phyloP scores from a whole-genome alignment of 2,329 filamentous ascomycete genomes.

The Fusarium longipes region DNA sequence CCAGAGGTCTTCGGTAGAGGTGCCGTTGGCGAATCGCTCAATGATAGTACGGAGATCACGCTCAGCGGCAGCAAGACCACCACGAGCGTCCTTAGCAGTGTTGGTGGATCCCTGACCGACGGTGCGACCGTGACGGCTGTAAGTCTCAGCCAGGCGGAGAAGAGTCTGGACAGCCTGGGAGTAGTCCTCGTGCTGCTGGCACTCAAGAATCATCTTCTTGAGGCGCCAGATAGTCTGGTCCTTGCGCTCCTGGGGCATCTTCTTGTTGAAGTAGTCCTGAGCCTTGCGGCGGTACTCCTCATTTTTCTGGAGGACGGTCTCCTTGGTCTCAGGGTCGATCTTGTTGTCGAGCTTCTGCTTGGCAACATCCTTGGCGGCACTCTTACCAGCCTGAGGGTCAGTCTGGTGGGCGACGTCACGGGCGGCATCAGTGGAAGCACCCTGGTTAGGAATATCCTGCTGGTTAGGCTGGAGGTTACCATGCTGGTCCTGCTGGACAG shows the following conservation, averaged over 20 bases:
- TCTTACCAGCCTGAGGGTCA: slow-evolving; percentile 55
- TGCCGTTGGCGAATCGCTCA: slow-evolving; percentile 95
- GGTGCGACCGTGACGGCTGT: slow-evolving; percentile 77
- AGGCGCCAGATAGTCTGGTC: slow-evolving; percentile 92
- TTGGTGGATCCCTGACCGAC: slow-evolving; percentile 72
- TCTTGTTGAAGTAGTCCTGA: slow-evolving; percentile 82
- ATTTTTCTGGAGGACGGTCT: slow-evolving; percentile 58
- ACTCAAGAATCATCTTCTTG: slow-evolving; percentile 97
- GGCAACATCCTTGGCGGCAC: slow-evolving; percentile 55
- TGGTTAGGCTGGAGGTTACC: slow-evolving; percentile 15
- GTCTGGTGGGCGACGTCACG: slow-evolving; percentile 50
- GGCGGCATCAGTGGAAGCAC: slow-evolving; percentile 14
- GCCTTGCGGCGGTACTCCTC: slow-evolving; percentile 62
- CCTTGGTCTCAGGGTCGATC: slow-evolving; percentile 72
- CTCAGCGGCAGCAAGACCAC: slow-evolving; percentile 77
- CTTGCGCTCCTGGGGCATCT: slow-evolving; percentile 91
- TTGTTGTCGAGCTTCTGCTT: slow-evolving; percentile 71
- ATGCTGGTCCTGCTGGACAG: slow-evolving; percentile 25
- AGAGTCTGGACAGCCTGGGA: slow-evolving; percentile 90
- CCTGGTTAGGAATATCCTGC: not conserved
- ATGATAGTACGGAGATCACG: slow-evolving; percentile 82
- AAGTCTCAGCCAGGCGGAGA: slow-evolving; percentile 84
- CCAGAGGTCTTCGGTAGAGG: slow-evolving; percentile 87
- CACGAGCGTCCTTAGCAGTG: slow-evolving; percentile 78
- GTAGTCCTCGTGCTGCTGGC: slow-evolving; percentile 95